Percentiles rank a stretch among this genome's conserved stretches.
phyloP scores from a whole-genome alignment of 1,284 basidiomycete genomes.

The Microbotryomycetes sp. region DNA sequence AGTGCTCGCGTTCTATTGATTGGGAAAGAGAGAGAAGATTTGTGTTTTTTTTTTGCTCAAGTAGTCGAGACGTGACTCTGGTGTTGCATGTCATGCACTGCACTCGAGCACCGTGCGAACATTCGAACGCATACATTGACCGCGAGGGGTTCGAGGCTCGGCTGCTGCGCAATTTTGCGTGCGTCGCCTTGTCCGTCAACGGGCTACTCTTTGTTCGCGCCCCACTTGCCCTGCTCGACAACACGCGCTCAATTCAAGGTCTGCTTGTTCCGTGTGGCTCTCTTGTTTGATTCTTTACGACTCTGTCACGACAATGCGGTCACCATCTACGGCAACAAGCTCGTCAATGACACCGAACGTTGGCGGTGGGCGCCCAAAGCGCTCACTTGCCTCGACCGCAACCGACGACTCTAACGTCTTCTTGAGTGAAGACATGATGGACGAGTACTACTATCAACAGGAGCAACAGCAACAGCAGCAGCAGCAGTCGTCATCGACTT shows the following conservation, averaged over 20 bases:
- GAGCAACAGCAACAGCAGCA: too few relatives aligned
- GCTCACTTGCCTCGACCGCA: too few relatives aligned
- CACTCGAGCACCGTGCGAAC: too few relatives aligned
- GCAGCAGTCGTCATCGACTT: too few relatives aligned
- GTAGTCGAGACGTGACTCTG: too few relatives aligned
- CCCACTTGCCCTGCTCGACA: not conserved
- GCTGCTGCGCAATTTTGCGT: not conserved
- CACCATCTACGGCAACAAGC: not conserved
- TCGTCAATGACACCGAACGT: not conserved
- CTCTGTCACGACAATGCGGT: not conserved
- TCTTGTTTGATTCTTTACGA: not conserved
- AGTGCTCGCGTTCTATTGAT: too few relatives aligned
- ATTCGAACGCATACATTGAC: too few relatives aligned
- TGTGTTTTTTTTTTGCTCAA: too few relatives aligned
- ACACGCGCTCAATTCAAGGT: not conserved
- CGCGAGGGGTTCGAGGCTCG: too few relatives aligned
- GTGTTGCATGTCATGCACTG: too few relatives aligned
- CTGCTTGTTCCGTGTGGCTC: not conserved
- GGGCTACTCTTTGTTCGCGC: not conserved
- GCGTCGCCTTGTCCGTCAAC: not conserved
- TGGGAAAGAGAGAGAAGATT: too few relatives aligned
- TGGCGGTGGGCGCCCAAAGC: not conserved
- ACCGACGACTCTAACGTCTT: not conserved
- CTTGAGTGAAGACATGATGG: not conserved
- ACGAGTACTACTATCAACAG: not conserved